Evolutionary conservation across 2,329 filamentous ascomycete genomes (phyloP).

Genomic region (Trichophyton benhamiae): DNA sequence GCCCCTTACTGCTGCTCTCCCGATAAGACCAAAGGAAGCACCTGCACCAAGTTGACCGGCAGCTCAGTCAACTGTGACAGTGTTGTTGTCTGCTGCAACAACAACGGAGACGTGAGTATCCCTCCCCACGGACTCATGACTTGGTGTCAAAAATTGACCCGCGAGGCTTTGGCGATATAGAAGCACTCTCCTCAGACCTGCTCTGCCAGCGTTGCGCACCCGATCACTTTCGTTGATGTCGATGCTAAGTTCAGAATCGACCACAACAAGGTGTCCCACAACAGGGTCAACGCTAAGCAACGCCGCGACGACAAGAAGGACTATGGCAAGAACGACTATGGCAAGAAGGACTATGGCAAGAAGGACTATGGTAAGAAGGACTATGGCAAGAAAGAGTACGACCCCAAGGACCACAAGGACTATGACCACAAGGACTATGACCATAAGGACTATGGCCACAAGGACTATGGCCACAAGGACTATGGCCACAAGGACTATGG

Average conservation of each 20-base stretch:
- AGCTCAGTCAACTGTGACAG: conserved; percentile 1
- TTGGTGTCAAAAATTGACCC: not conserved
- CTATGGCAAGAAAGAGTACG: not conserved
- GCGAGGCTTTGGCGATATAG: not conserved
- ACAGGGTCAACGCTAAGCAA: not conserved
- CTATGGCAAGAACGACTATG: not conserved
- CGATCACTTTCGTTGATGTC: not conserved
- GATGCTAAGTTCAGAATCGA: conserved; percentile 1
- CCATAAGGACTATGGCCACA: not conserved
- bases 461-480: not conserved
- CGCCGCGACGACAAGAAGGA: not conserved
- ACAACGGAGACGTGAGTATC: not conserved
- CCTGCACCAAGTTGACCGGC: not conserved
- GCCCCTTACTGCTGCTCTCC: conserved; percentile 1
- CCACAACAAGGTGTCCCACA: not conserved
- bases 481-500: not conserved
- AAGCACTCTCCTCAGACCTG: not conserved
- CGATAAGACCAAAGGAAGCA: not conserved
- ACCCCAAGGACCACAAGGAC: not conserved
- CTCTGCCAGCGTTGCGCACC: not conserved
- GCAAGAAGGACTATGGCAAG: not conserved
- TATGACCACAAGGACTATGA: not conserved
- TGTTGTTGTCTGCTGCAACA: conserved; percentile 2
- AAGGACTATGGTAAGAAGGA: not conserved
- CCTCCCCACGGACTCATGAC: not conserved